These are phyloP conservation scores for Saccharomycopsis javanensis DNA, from an alignment of 805 yeast species.

Conservation along the genomic window DNA sequence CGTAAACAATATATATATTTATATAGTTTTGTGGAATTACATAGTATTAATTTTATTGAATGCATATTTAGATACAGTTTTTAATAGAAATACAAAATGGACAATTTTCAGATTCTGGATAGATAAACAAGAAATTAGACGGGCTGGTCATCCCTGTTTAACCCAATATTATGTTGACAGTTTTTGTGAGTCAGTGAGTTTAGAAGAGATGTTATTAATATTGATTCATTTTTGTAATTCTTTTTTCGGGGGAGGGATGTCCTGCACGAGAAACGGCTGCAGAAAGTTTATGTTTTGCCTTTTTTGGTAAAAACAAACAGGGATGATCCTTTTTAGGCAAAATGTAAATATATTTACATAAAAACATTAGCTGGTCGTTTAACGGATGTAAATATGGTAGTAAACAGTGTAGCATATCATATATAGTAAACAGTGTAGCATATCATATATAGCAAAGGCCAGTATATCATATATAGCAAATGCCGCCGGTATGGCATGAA, in stretches of 20 bases:
- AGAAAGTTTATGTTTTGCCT: not conserved
- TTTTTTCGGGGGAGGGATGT: not conserved
- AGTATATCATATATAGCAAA: too few relatives aligned
- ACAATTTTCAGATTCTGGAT: too few relatives aligned
- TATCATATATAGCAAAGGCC: too few relatives aligned
- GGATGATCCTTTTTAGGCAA: not conserved
- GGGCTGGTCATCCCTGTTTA: constrained; percentile 2
- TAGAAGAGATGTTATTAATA: not conserved
- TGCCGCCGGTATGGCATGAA: too few relatives aligned
- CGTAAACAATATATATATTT: not conserved
- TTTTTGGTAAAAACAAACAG: not conserved
- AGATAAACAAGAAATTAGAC: not conserved
- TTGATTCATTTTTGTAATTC: not conserved
- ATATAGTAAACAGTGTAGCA: too few relatives aligned
- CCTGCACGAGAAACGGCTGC: not conserved
- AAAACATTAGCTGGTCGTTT: too few relatives aligned
- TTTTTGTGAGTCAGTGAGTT: not conserved
- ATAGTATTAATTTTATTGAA: too few relatives aligned
- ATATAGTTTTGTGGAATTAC: too few relatives aligned
- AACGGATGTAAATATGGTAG: too few relatives aligned
- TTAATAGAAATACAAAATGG: too few relatives aligned
- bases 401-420: too few relatives aligned
- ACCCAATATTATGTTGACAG: not conserved
- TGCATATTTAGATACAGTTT: too few relatives aligned
- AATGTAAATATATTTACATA: not conserved